Evolutionary conservation across 139 green algal genomes (phyloP), one percentile per base, ranked within the genome.

Genomic region (Deuterostichococcus epilithicus): DNA sequence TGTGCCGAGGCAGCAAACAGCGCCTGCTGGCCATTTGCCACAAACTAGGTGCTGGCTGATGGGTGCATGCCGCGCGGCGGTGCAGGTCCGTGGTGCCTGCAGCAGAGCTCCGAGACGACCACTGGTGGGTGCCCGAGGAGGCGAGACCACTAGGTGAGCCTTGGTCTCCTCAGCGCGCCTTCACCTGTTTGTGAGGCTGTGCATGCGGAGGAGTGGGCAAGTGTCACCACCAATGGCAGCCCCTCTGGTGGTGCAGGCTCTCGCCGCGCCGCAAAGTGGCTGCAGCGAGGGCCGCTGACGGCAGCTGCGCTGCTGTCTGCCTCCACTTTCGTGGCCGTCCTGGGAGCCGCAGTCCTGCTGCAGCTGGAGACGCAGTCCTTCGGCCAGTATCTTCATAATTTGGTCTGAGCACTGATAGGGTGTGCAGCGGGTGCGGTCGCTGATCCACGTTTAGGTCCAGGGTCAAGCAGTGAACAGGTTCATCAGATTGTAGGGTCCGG

Each of bases 1-100:
- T 52, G n/a, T n/a, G n/a, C n/a, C n/a, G n/a, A n/a, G n/a, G n/a
- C n/a, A n/a, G n/a, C n/a, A n/a, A n/a, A n/a, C n/a, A n/a, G n/a
- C n/a, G n/a, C n/a, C 45, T 60, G 45, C 13, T 60, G 45, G 15
- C 45, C 45, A 26, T 60, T 60, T 13, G 30, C 66, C 26, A 13
- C 5, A 25, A 72, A n/a, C 5, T 39, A 42, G 5, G 66, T 42
- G 30, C n/a, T 72, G n/a, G 30, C 30, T 72, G 66, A 30, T 72
- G 28, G 32, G 8, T 44, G 23, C 63, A 69, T 8, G 8, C 34
- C n/a, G 68, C 30, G 71, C 28, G 44, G n/a, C 1, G 67, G 44
- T 80, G 76, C 78, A 82, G 78, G 23, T 78, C 78, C 3, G 76
- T 73, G 28, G 66, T 44, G 52, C 71, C 65, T 22, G 65, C 44